Base-by-base conservation (phyloP, 2,329 filamentous ascomycete species). In the Fonsecaea monophora region DNA sequence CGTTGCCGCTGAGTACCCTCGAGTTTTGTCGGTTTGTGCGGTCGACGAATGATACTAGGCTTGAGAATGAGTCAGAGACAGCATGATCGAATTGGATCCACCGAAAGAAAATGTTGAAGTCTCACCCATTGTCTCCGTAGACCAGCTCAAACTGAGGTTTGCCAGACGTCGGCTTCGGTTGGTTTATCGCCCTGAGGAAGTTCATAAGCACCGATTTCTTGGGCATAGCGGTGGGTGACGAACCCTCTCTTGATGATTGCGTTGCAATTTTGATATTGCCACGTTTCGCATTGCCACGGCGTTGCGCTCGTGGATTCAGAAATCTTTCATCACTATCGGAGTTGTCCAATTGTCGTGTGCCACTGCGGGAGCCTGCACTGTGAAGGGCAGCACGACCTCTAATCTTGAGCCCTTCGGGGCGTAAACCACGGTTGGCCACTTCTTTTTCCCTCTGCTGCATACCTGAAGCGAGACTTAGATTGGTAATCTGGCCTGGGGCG, bases 401-500 rank as follows among this genome's bases (percentile, higher is more conserved):
- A 54, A 80, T 79, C 40, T 74, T 77, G 68, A 79, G 67, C 4
- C 76, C 74, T 38, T 67, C 70, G 35, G 72, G 71, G 30, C 72
- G 60, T 35, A 73, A 55, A 32, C 68, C 69, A 30, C 66, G 66
- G 48, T 66, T 73, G 21, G 60, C 67, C 18, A 67, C 66, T 50
- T 68, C 62, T 60, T 68, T 68, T 54, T 73, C 71, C 65, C 74
- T 65, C 53, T 72, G 62, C 38, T 66, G 48, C 18, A 69, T 65
- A 30, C 59, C 63, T 7, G 70, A 68, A 35, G 71, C 68, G 3
- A 74, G 72, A 64, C 77, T 81, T 25, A 79, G 73, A 64, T 82
- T 81, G 45, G 75, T 76, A 30, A 82, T 76, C 53, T 75, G 74
- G 3, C 74, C 69, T 2, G 77, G 76, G 42, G 79, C 76, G 35